Conservation (phyloP, 2,329 filamentous ascomycete genomes). For the Colletotrichum falcatum region DNA sequence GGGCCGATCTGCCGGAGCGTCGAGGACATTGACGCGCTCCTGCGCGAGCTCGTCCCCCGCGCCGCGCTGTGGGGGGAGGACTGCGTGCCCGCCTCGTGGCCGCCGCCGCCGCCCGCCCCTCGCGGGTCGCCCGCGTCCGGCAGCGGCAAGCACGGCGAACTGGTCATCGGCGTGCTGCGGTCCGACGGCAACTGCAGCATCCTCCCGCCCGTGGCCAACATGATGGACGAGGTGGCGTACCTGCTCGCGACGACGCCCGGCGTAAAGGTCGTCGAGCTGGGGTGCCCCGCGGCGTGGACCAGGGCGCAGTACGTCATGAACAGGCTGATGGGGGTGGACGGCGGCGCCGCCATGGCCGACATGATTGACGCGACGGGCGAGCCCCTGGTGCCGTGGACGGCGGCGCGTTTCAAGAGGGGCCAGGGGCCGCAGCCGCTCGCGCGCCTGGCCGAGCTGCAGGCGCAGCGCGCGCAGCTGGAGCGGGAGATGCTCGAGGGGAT, state of each 20-base stretch:
- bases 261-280: conserved; percentile 6
- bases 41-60: conserved; percentile 29
- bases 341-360: conserved; percentile 6
- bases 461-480: conserved; percentile 20
- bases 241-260: not conserved
- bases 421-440: conserved; percentile 2
- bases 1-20: conserved; percentile 29
- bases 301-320: conserved; percentile 35
- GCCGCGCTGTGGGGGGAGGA: conserved; percentile 30
- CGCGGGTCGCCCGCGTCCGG: not conserved
- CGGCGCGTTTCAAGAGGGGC: conserved; percentile 23
- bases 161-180: conserved; percentile 28
- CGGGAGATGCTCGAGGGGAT: conserved; percentile 33
- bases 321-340: conserved; percentile 36
- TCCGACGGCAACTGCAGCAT: conserved; percentile 27
- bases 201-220: conserved; percentile 26
- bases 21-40: conserved; percentile 20
- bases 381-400: conserved; percentile 29
- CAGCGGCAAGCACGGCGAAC: conserved; percentile 19
- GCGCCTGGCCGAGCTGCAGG: conserved; percentile 20
- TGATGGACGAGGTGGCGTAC: conserved; percentile 27
- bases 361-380: conserved; percentile 31
- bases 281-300: not conserved
- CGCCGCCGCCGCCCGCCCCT: conserved; percentile 10
- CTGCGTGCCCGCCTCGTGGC: conserved; percentile 32